Percentiles rank a stretch among this genome's conserved stretches.
These are phyloP conservation scores for Talaromyces sp. DNA, from an alignment of 2,329 filamentous ascomycete species.

Conservation along the genomic window DNA sequence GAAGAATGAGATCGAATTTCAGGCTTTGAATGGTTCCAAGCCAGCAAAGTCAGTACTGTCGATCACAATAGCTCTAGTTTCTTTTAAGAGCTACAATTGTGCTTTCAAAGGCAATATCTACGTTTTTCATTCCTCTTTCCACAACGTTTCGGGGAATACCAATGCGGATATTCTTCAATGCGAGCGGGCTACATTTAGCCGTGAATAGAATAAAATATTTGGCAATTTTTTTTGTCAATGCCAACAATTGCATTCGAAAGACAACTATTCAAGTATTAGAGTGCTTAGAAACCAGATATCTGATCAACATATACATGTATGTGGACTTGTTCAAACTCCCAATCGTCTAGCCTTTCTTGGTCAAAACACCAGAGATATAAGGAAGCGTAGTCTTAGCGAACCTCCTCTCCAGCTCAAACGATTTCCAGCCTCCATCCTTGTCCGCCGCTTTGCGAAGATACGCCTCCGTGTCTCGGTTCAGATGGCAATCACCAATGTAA, in stretches of 20 bases:
- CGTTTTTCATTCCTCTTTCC: too few species aligned
- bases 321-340: neutral
- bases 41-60: too few species aligned
- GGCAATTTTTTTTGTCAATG: neutral
- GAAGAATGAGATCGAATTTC: too few species aligned
- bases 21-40: too few species aligned
- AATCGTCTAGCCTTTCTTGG: constrained; percentile 31
- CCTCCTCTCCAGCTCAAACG: constrained; percentile 44
- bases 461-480: constrained; percentile 49
- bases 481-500: constrained; percentile 51
- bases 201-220: too few species aligned
- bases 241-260: neutral
- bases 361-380: constrained; percentile 41
- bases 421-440: constrained; percentile 47
- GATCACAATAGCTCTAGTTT: too few species aligned
- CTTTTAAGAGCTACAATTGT: too few species aligned
- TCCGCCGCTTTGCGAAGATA: constrained; percentile 43
- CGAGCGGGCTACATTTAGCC: too few species aligned
- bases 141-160: too few species aligned
- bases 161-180: too few species aligned
- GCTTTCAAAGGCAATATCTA: too few species aligned
- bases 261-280: neutral
- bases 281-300: neutral
- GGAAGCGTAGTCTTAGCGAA: constrained; percentile 39
- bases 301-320: neutral